Conservation (phyloP, 768 basidiomycete genomes). For the Trametes meyenii region DNA sequence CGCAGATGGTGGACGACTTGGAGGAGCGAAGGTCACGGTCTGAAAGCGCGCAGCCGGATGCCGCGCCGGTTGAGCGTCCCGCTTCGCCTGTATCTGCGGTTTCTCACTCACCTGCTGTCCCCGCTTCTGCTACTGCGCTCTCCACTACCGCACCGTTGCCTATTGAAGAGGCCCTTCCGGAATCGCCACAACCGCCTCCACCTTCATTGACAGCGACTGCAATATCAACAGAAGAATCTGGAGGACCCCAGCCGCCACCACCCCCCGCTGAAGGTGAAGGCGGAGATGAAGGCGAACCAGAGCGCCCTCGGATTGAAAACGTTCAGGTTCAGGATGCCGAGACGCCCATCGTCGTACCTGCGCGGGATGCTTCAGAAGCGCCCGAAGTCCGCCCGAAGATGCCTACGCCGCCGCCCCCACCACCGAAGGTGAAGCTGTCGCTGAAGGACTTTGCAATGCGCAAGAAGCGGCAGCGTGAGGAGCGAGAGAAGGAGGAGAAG, state of each 20-base stretch:
- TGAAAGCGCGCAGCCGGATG: too few species aligned
- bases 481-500: conserved; percentile 37
- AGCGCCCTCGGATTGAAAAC: too few species aligned
- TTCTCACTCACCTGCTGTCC: neutral
- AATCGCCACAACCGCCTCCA: too few species aligned
- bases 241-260: too few species aligned
- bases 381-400: conserved; percentile 5
- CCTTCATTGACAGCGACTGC: neutral
- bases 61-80: neutral
- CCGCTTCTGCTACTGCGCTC: neutral
- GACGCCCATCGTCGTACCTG: neutral
- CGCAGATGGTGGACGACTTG: neutral
- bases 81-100: neutral
- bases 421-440: conserved; percentile 55
- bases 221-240: neutral
- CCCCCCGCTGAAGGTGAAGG: too few species aligned
- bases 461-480: conserved; percentile 56
- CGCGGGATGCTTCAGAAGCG: neutral
- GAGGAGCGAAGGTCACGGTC: too few species aligned
- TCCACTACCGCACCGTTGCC: neutral
- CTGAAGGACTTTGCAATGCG: conserved; percentile 59
- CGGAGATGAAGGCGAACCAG: too few species aligned
- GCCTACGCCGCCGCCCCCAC: conserved; percentile 36
- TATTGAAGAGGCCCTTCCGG: neutral
- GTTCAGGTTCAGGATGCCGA: neutral